Evolutionary conservation across 257 asterid genomes (phyloP).

Genomic region (Petunia secreta): DNA sequence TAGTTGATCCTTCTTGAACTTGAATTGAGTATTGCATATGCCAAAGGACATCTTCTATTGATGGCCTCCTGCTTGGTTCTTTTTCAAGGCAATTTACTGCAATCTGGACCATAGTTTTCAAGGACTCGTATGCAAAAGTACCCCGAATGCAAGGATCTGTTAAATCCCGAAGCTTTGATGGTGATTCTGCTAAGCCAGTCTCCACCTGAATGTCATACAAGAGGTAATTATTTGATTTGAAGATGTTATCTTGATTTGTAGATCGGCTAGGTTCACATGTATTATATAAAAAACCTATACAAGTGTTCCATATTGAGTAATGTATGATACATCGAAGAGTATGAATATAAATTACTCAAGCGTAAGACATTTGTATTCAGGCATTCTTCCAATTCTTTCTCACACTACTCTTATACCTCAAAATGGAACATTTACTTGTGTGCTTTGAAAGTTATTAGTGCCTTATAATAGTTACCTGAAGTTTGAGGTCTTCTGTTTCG

Average conservation of each 20-base stretch:
- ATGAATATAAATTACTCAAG: neutral
- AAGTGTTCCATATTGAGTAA: neutral
- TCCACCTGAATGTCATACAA: slow-evolving; percentile 54
- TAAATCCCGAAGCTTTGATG: slow-evolving; percentile 66
- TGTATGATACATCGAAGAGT: too few relatives aligned
- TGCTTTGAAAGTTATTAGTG: neutral
- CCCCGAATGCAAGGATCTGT: slow-evolving; percentile 87
- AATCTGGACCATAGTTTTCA: slow-evolving; percentile 79
- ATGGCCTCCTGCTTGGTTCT: slow-evolving; percentile 68
- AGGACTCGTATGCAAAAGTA: slow-evolving; percentile 81
- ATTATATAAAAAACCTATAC: neutral
- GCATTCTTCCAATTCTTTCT: neutral
- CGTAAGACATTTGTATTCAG: neutral
- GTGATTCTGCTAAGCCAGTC: slow-evolving; percentile 78
- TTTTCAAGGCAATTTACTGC: slow-evolving; percentile 68
- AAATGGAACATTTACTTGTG: neutral
- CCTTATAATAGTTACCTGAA: slow-evolving; percentile 54
- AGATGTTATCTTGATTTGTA: neutral
- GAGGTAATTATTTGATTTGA: neutral
- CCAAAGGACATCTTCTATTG: slow-evolving; percentile 97
- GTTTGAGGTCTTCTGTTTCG: slow-evolving; percentile 63
- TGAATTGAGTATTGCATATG: slow-evolving; percentile 97
- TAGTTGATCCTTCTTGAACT: slow-evolving; percentile 99
- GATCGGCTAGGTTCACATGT: neutral
- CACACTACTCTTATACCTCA: neutral